Conservation (phyloP, 148 eudicot genomes). For the Simmondsia chinensis region DNA sequence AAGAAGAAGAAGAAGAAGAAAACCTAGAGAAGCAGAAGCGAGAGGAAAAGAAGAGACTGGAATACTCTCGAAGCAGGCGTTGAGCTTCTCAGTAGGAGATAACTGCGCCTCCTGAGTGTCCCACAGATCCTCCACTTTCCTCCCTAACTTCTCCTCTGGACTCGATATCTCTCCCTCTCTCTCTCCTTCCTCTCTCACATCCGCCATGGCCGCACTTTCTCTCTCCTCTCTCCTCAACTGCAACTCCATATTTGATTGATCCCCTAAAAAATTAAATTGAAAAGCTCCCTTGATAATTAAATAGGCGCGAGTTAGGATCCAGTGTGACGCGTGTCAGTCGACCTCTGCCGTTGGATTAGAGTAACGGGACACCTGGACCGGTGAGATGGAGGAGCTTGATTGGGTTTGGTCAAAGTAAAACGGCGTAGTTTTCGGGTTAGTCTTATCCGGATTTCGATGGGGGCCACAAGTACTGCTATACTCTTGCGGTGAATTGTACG, state of each 20-base stretch:
- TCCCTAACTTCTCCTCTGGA: constrained; percentile 79
- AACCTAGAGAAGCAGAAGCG: constrained; percentile 61
- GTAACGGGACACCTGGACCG: too few relatives aligned
- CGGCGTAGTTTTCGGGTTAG: too few relatives aligned
- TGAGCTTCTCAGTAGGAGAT: constrained; percentile 81
- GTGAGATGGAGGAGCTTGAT: too few relatives aligned
- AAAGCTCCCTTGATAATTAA: too few relatives aligned
- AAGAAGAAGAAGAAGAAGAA: neutral
- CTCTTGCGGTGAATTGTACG: too few relatives aligned
- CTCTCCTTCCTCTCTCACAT: constrained; percentile 11
- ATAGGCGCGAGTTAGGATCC: too few relatives aligned
- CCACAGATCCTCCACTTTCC: constrained; percentile 84
- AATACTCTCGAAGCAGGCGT: constrained; percentile 84
- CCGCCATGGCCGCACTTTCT: constrained; percentile 11
- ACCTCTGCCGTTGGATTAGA: too few relatives aligned
- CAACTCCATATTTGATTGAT: constrained; percentile 8
- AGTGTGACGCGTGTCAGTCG: too few relatives aligned
- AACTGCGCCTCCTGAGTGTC: constrained; percentile 57
- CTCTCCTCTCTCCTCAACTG: constrained; percentile 10
- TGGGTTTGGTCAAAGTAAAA: too few relatives aligned
- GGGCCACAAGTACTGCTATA: constrained; percentile 15
- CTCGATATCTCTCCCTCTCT: constrained; percentile 20
- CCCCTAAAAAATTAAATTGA: neutral
- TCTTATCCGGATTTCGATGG: constrained; percentile 18
- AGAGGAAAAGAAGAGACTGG: constrained; percentile 75